These are phyloP conservation scores for Pythium grandisporangium DNA, from an alignment of 352 stramenopile genomes.

Conservation along the genomic window DNA sequence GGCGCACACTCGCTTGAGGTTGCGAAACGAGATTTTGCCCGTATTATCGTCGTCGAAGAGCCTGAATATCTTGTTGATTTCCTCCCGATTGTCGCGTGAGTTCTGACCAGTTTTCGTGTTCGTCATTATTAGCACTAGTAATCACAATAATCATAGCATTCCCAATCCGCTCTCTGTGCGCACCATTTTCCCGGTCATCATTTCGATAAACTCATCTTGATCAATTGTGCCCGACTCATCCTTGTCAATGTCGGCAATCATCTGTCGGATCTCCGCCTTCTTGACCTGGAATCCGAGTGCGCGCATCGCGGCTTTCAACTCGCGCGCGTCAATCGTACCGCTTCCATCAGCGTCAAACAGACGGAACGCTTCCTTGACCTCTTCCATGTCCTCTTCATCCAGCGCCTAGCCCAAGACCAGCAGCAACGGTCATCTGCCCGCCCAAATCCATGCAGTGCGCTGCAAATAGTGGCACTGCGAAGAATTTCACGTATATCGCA, in stretches of 20 bases:
- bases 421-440: not conserved
- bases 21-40: conserved; percentile 92
- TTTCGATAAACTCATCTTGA: conserved; percentile 93
- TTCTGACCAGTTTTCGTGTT: too few species aligned
- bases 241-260: conserved; percentile 93
- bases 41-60: conserved; percentile 96
- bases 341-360: conserved; percentile 91
- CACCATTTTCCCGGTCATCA: conserved; percentile 93
- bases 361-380: conserved; percentile 93
- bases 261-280: conserved; percentile 88
- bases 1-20: conserved; percentile 90
- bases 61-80: conserved; percentile 92
- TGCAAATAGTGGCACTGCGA: too few species aligned
- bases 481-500: conserved; percentile 4
- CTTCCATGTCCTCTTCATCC: conserved; percentile 89
- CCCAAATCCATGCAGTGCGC: too few species aligned
- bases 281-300: conserved; percentile 92
- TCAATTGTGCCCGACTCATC: conserved; percentile 85
- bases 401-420: conserved; percentile 18
- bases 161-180: too few species aligned
- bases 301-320: conserved; percentile 93
- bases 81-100: conserved; percentile 80
- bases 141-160: too few species aligned
- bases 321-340: conserved; percentile 86
- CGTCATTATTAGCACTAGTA: too few species aligned